Evolutionary conservation across 2,329 filamentous ascomycete species (phyloP).

Genomic region (Stachybotrys chlorohalonatus): DNA sequence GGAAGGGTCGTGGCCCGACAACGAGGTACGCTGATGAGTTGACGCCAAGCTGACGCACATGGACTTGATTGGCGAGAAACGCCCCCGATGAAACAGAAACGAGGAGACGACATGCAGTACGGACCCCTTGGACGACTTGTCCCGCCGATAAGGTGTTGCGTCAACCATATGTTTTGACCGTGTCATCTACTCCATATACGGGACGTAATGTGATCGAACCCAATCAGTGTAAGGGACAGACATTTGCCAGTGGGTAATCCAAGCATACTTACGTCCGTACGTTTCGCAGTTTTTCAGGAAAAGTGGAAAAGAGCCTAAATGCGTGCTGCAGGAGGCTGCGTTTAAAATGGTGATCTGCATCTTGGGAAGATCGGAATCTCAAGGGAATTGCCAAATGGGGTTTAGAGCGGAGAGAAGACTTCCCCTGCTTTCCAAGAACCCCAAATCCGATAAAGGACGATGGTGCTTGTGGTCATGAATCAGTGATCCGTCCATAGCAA

Average conservation of each 20-base stretch:
- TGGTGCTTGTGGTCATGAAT: slow-evolving; percentile 4
- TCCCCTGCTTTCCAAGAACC: background rate
- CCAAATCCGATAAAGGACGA: no score
- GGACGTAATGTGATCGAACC: background rate
- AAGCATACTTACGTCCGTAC: no score
- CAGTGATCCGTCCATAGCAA: background rate
- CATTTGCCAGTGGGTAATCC: no score
- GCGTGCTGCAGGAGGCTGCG: no score
- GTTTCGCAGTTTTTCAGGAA: no score
- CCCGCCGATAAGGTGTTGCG: background rate
- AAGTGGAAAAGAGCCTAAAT: no score
- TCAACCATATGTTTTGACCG: background rate
- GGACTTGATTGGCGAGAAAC: background rate
- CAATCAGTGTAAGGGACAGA: no score
- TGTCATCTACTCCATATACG: background rate
- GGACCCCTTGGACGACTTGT: background rate
- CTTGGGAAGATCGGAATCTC: background rate
- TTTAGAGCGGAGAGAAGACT: background rate
- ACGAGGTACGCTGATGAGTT: background rate
- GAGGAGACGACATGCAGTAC: background rate
- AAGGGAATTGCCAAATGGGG: background rate
- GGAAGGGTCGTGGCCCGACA: background rate
- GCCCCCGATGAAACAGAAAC: background rate
- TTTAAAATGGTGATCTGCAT: background rate
- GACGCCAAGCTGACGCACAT: background rate